Conservation (phyloP, 2,329 filamentous ascomycete genomes). For the Seiridium cupressi region DNA sequence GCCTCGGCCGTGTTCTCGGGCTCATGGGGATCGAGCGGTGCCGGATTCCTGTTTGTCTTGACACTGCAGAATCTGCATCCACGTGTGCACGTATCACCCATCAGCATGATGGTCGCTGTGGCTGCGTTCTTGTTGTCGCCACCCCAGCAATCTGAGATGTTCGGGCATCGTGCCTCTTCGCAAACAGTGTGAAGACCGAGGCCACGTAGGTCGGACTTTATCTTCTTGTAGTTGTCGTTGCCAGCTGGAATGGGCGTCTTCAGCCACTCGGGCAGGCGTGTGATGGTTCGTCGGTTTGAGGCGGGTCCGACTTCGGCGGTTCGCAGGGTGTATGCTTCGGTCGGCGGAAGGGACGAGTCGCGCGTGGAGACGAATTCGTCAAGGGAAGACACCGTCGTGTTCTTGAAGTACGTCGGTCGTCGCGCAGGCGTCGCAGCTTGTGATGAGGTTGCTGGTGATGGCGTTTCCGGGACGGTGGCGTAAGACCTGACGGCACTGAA, state of each 20-base stretch:
- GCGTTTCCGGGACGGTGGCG: constrained; percentile 43
- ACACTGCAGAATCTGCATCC: constrained; percentile 97
- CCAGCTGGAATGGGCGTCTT: constrained; percentile 91
- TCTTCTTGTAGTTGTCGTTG: constrained; percentile 83
- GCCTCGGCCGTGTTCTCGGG: constrained; percentile 97
- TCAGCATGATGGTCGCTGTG: constrained; percentile 98
- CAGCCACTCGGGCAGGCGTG: constrained; percentile 85
- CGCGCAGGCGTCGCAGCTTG: constrained; percentile 18
- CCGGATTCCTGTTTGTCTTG: constrained; percentile 75
- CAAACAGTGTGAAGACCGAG: constrained; percentile 93
- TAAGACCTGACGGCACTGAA: constrained; percentile 31
- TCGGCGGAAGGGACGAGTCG: constrained; percentile 40
- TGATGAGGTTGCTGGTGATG: constrained; percentile 14
- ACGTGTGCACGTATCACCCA: constrained; percentile 97
- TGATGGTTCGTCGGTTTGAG: constrained; percentile 62
- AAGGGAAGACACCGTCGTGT: constrained; percentile 55
- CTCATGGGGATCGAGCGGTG: constrained; percentile 89
- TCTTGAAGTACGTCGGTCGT: constrained; percentile 58
- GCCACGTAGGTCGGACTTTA: constrained; percentile 89
- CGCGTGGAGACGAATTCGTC: constrained; percentile 54
- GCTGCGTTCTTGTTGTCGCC: constrained; percentile 84
- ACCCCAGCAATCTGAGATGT: constrained; percentile 98
- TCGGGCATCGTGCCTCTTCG: constrained; percentile 95
- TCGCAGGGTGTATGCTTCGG: constrained; percentile 58
- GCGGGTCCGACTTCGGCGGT: constrained; percentile 64